Base-by-base conservation (phyloP, 768 basidiomycete species). In the Cantharellus cinnabarinus region DNA sequence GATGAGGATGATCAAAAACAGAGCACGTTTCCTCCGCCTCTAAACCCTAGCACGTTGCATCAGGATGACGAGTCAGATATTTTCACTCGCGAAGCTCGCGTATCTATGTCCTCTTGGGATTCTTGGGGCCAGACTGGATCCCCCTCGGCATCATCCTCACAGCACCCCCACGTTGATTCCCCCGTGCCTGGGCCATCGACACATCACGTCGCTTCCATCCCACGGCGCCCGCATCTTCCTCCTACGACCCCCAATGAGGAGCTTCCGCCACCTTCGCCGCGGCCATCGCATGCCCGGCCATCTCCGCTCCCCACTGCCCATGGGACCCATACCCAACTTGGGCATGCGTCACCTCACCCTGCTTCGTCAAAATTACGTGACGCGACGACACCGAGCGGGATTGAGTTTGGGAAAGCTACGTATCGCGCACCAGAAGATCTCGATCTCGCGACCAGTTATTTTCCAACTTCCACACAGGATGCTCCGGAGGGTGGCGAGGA, bases 361-460 rank as follows among this genome's bases (percentile, higher is more conserved):
- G 44, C 14, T 2, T 29, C 20, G 20, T 29, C 20, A 29, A 29
- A 29, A 29, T n/a, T 53, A 41, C 59, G 35, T 29, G 55, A 48
- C 35, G 35, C 38, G 10, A 37, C 52, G 7, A 7, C 10, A 7
- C 7, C 52, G 14, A 10, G 10, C 44, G 10, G 10, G 10, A 10
- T 29, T 29, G 35, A 10, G 0, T 10, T 7, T 37, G 67, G 65
- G 42, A 60, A 72, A 4, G 71, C 70, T 3, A 72, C 69, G 3
- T 73, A 73, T 48, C 66, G 66, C 10, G 69, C 73, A 3, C 72
- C 73, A 1, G 73, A 73, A 59, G 71, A 72, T 50, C 63, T 73
- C 2, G 44, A 48, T 48, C 29, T 29, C 44, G 44, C 10, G 44
- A 48, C 10, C 29, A 48, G 10, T 48, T 48, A 29, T 29, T 48